These are phyloP conservation scores for Chloris gayana DNA, from an alignment of 176 grass and related monocot species.

Conservation along the genomic window DNA sequence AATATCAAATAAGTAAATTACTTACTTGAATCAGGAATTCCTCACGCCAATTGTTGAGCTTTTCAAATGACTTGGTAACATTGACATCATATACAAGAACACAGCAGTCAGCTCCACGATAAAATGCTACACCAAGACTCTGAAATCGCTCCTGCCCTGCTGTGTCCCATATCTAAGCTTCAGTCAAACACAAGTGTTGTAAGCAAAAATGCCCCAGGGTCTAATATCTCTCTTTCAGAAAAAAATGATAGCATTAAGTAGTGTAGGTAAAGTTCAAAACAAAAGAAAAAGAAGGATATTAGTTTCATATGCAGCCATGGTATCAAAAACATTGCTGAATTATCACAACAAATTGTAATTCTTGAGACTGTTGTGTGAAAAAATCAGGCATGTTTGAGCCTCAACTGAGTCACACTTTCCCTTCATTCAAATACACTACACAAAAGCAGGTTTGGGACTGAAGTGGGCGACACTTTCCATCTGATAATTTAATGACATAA, in stretches of 20 bases:
- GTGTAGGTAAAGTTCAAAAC: background rate
- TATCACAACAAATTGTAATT: background rate
- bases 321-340: background rate
- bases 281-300: background rate
- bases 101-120: slow-evolving; percentile 93
- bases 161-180: slow-evolving; percentile 90
- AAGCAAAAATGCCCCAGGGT: background rate
- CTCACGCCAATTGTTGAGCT: slow-evolving; percentile 90
- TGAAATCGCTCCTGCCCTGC: slow-evolving; percentile 95
- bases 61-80: slow-evolving; percentile 93
- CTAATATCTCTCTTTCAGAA: background rate
- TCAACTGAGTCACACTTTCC: no score
- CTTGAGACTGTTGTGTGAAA: background rate
- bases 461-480: no score
- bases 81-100: slow-evolving; percentile 95
- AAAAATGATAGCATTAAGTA: background rate
- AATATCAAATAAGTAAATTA: background rate
- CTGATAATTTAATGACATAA: no score
- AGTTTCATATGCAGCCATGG: background rate
- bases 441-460: no score
- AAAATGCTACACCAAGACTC: slow-evolving; percentile 96
- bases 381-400: background rate
- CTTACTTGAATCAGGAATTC: slow-evolving; percentile 88
- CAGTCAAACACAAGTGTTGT: background rate
- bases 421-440: no score